Evolutionary conservation across 2,329 filamentous ascomycete species (phyloP), one percentile per base, ranked within the genome.

Genomic region (Leptographium radiaticola): DNA sequence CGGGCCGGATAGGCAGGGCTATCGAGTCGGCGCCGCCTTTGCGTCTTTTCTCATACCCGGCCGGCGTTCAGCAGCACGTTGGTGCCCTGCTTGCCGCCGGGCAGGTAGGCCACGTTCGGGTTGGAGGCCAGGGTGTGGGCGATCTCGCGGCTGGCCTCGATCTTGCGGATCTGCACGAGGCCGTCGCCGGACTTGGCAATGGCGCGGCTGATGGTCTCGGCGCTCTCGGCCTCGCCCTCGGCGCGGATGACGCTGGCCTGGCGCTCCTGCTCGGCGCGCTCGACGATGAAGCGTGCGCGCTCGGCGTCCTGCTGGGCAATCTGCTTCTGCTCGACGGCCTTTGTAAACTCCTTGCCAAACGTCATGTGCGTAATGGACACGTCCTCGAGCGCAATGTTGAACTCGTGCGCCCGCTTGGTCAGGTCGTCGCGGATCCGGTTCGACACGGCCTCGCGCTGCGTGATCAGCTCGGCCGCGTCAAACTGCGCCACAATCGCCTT

Each of bases 331-430:
- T 98, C 93, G 65, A 98, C 93, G 60, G 93, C 93, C 71, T 88
- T 87, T 57, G 93, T 98, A 78, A 98, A 98, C 73, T 98, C 93
- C 71, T 91, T 91, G 63, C 93, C 93, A 68, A 98, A 98, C 52
- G 93, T 98, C 93, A 98, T 98, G 79, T 98, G 93, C 58, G 93
- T 98, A 71, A 98, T 98, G 67, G 89, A 95, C 57, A 98, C 93
- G 67, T 98, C 93, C 73, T 98, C 93, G 53, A 98, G 87, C 33
- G 89, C 89, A 67, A 98, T 98, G 78, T 98, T 95, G 83, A 98
- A 98, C 71, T 98, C 93, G 65, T 84, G 75, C 49, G 93, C 93
- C 65, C 93, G 90, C 75, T 86, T 89, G 67, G 93, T 84, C 50
- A 98, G 83, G 69, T 98, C 93, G 62, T 80, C 79, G 57, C 88